These are phyloP conservation scores for Yamadazyma paraphyllophila DNA, from an alignment of 805 yeast species.

Conservation along the genomic window DNA sequence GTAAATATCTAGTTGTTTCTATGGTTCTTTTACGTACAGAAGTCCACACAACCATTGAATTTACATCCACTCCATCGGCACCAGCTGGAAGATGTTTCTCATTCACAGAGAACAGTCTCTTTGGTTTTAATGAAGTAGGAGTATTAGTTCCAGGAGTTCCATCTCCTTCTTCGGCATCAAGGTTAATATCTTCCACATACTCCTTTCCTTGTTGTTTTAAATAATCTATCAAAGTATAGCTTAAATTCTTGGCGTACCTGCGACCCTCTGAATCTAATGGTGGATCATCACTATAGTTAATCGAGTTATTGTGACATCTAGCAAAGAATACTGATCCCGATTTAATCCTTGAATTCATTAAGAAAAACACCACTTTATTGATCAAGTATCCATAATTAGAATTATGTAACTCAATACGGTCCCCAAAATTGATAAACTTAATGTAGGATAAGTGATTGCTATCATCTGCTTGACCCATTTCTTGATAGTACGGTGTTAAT, in stretches of 20 bases:
- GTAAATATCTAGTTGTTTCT: slow-evolving; percentile 71
- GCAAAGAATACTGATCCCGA: slow-evolving; percentile 93
- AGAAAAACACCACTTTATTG: slow-evolving; percentile 85
- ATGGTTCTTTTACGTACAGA: slow-evolving; percentile 84
- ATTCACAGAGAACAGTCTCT: slow-evolving; percentile 25
- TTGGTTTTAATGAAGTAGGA: slow-evolving; percentile 6
- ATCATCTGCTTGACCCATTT: slow-evolving; percentile 53
- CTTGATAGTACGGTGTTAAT: slow-evolving; percentile 70
- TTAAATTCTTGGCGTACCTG: slow-evolving; percentile 62
- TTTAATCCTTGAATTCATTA: slow-evolving; percentile 87
- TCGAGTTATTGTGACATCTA: slow-evolving; percentile 59
- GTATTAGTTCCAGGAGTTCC: slow-evolving; percentile 8
- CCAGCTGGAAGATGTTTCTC: slow-evolving; percentile 45
- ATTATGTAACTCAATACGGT: slow-evolving; percentile 72
- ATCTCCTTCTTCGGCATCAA: slow-evolving; percentile 4
- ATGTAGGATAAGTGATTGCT: slow-evolving; percentile 56
- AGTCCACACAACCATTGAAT: slow-evolving; percentile 87
- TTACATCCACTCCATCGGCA: slow-evolving; percentile 57
- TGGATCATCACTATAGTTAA: slow-evolving; percentile 73
- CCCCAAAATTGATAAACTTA: slow-evolving; percentile 89
- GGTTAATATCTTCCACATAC: slow-evolving; percentile 13
- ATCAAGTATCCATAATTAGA: slow-evolving; percentile 85
- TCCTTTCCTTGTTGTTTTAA: slow-evolving; percentile 35
- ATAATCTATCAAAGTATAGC: slow-evolving; percentile 50
- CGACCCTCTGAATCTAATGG: slow-evolving; percentile 74